Conservation (phyloP, 306 rosid species). For the Cercis canadensis region DNA sequence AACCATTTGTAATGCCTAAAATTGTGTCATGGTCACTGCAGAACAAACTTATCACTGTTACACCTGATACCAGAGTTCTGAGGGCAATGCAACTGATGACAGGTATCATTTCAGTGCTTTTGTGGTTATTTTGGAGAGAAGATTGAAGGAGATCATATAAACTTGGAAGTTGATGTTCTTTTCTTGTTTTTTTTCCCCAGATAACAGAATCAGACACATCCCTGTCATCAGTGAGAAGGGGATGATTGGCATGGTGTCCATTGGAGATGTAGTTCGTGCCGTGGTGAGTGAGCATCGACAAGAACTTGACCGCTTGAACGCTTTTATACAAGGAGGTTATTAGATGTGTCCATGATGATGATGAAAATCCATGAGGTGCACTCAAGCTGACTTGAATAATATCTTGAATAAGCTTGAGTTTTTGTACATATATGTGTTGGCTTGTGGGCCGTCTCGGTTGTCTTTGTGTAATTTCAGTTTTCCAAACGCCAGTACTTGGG, state of each 20-base stretch:
- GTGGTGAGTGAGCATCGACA: slow-evolving; percentile 95
- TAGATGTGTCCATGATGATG: slow-evolving; percentile 51
- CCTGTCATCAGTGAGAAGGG: slow-evolving; percentile 74
- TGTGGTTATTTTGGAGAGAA: background rate
- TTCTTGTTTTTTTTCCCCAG: slow-evolving; percentile 37
- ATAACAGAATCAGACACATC: slow-evolving; percentile 97
- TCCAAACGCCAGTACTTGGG: slow-evolving; percentile 29
- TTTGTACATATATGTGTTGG: slow-evolving; percentile 60
- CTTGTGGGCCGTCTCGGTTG: slow-evolving; percentile 42
- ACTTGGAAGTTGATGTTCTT: slow-evolving; percentile 24
- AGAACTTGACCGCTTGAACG: slow-evolving; percentile 95
- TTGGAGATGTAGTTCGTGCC: slow-evolving; percentile 98
- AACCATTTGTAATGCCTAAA: too few relatives aligned
- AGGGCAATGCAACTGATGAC: slow-evolving; percentile 99
- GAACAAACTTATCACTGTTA: slow-evolving; percentile 97
- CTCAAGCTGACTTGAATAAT: slow-evolving; percentile 42
- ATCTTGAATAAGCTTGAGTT: slow-evolving; percentile 57
- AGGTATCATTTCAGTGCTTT: slow-evolving; percentile 50
- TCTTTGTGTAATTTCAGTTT: slow-evolving; percentile 26
- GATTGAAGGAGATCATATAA: slow-evolving; percentile 21
- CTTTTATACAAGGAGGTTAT: slow-evolving; percentile 95
- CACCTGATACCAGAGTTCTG: slow-evolving; percentile 83
- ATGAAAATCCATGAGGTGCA: slow-evolving; percentile 40
- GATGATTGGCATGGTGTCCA: slow-evolving; percentile 98
- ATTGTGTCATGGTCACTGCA: slow-evolving; percentile 39